Evolutionary conservation across 805 yeast species (phyloP), one percentile per base, ranked within the genome.

Genomic region (Monosporozyma solicola): DNA sequence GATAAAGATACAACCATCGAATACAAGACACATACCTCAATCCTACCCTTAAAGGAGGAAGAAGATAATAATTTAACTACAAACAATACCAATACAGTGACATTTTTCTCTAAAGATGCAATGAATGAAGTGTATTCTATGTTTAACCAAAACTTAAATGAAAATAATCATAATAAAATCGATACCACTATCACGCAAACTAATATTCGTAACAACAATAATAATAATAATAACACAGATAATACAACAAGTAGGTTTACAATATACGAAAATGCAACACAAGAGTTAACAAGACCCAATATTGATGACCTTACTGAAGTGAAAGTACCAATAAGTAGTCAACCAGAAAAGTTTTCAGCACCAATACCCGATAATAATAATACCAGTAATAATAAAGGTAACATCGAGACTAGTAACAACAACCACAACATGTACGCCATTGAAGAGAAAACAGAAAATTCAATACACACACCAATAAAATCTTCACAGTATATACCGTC

Each of bases 71-170:
- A 48, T 16, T 15, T 29, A 5, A 29, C 29, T 20, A 51, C 95
- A 0, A 43, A 47, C 13, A 37, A 35, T 8, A 31, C 39, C 15
- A 51, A 95, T 0, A 89, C 96, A 0, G 77, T 85, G 57, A 90
- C 97, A 0, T 70, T 84, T 62, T 84, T 78, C 63, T 85, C 96
- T 0, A 80, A 82, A 50, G 80, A 82, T 60, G 92, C 96, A 2
- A 78, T 82, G 53, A 79, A 80, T 52, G 96, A 88, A 59, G 83
- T 89, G 0, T 72, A 78, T 56, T 77, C 80, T 15, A 86, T 89
- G 89, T 86, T 88, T 64, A 87, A 84, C 61, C 80, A 77, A 50
- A 54, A 61, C 43, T 54, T 41, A 9, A n/a, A 60, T 41, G 52
- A 61, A 6, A 62, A 58, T 24, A n/a, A 33, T 16, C 10, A 24